Percentiles rank a stretch among this genome's conserved stretches.
Conservation (phyloP, 1,284 basidiomycete genomes). For the Ceratobasidium sp. region DNA sequence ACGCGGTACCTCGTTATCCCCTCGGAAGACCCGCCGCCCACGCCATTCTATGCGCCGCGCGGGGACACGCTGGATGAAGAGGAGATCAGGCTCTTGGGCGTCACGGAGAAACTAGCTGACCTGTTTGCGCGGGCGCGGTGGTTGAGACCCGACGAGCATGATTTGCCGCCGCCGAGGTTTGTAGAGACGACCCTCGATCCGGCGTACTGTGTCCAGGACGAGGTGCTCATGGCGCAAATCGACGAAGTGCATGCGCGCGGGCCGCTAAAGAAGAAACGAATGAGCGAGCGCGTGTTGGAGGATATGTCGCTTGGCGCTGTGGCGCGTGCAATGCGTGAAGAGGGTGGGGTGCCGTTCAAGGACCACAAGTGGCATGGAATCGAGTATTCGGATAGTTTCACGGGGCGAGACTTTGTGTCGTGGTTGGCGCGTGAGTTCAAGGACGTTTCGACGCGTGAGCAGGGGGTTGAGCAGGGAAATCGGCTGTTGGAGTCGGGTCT, state of each 20-base stretch:
- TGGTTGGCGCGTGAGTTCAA: slow-evolving; percentile 89
- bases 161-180: slow-evolving; percentile 68
- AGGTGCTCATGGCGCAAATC: slow-evolving; percentile 77
- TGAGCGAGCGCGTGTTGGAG: slow-evolving; percentile 74
- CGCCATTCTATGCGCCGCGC: slow-evolving; percentile 5
- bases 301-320: slow-evolving; percentile 68
- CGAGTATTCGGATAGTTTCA: slow-evolving; percentile 81
- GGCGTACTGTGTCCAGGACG: slow-evolving; percentile 79
- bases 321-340: slow-evolving; percentile 82
- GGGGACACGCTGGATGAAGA: slow-evolving; percentile 80
- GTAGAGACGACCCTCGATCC: slow-evolving; percentile 85
- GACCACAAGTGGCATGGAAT: slow-evolving; percentile 78
- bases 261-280: slow-evolving; percentile 78
- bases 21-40: slow-evolving; percentile 62
- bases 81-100: slow-evolving; percentile 85
- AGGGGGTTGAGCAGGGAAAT: slow-evolving; percentile 81
- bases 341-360: slow-evolving; percentile 79
- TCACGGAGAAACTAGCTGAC: slow-evolving; percentile 89
- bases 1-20: slow-evolving; percentile 96
- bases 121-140: slow-evolving; percentile 85
- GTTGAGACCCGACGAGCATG: slow-evolving; percentile 71
- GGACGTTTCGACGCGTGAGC: slow-evolving; percentile 81
- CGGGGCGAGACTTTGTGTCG: slow-evolving; percentile 84
- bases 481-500: slow-evolving; percentile 80
- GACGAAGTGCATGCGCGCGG: slow-evolving; percentile 78